Percentiles rank a stretch among this genome's conserved stretches.
Conservation (phyloP, 768 basidiomycete genomes). For the Termitomyces sp. region DNA sequence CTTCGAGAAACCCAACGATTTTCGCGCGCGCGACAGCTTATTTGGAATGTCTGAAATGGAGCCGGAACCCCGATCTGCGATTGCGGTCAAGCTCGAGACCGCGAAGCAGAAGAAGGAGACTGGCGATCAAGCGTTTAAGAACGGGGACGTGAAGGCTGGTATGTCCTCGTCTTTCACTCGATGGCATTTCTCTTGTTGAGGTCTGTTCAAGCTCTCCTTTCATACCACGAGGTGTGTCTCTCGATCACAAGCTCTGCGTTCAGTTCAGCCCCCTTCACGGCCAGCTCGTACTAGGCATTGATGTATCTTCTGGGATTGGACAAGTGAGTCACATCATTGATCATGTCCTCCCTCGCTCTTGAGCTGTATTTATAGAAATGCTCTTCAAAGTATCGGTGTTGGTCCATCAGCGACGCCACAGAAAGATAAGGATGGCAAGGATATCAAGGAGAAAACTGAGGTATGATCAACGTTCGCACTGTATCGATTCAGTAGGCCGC, state of each 20-base stretch:
- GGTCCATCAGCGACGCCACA: conserved; percentile 21
- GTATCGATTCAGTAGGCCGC: not conserved
- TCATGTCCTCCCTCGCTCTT: not conserved
- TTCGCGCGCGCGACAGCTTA: no score
- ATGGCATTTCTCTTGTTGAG: not conserved
- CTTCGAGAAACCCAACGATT: no score
- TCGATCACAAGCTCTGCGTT: not conserved
- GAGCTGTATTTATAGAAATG: conserved; percentile 33
- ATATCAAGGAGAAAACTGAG: conserved; percentile 61
- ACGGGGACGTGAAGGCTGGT: conserved; percentile 59
- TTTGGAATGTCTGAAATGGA: conserved; percentile 21
- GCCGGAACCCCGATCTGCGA: conserved; percentile 21
- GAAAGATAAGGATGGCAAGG: conserved; percentile 24
- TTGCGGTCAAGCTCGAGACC: conserved; percentile 45
- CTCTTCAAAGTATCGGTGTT: conserved; percentile 48
- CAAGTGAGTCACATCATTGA: conserved; percentile 44
- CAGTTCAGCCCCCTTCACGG: conserved; percentile 4
- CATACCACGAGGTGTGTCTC: conserved; percentile 58
- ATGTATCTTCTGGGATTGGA: conserved; percentile 73
- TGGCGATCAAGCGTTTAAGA: conserved; percentile 66
- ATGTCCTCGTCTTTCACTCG: conserved; percentile 13
- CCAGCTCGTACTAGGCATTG: conserved; percentile 42
- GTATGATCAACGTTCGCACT: conserved; percentile 27
- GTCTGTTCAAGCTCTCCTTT: conserved; percentile 47
- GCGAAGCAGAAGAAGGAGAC: conserved; percentile 65